Percentiles rank a stretch among this genome's conserved stretches.
phyloP scores from a whole-genome alignment of 208 protist species.

The Wallacemonas collosoma region DNA sequence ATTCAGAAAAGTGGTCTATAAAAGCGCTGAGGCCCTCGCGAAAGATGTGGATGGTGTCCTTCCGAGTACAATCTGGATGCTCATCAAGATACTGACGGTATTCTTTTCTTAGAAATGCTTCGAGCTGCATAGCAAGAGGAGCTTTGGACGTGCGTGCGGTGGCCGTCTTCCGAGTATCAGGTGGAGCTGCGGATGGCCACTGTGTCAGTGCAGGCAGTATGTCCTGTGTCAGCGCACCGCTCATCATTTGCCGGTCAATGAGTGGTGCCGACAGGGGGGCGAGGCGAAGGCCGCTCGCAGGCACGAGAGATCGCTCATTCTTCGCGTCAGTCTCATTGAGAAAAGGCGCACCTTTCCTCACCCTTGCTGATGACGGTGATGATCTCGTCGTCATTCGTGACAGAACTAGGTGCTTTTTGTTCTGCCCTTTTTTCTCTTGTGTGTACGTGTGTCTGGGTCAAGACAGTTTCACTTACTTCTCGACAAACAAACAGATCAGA shows the following conservation, averaged over 20 bases:
- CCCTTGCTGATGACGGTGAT: background rate
- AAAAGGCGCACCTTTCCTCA: background rate
- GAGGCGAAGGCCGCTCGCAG: background rate
- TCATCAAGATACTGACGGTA: slow-evolving; percentile 69
- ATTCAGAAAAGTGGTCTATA: slow-evolving; percentile 86
- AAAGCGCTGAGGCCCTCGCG: slow-evolving; percentile 76
- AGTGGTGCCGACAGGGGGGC: slow-evolving; percentile 1
- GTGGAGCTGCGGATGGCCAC: slow-evolving; percentile 8
- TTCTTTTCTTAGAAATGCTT: slow-evolving; percentile 84
- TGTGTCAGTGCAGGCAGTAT: slow-evolving; percentile 17
- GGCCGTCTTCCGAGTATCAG: slow-evolving; percentile 11
- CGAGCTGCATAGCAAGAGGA: slow-evolving; percentile 77
- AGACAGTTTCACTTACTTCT: background rate
- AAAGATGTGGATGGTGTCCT: slow-evolving; percentile 84
- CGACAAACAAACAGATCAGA: no score
- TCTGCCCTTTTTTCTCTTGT: background rate
- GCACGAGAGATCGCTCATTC: slow-evolving; percentile 4
- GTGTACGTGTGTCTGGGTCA: background rate
- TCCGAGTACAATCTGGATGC: slow-evolving; percentile 59
- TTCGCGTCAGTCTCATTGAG: slow-evolving; percentile 9
- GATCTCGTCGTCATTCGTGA: slow-evolving; percentile 5
- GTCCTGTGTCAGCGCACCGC: background rate
- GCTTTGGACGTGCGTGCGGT: slow-evolving; percentile 41
- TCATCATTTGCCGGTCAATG: background rate
- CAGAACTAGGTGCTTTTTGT: background rate